Percentiles rank a stretch among this genome's conserved stretches.
Conservation (phyloP, 495 filamentous ascomycete genomes). For the Oleoguttula mirabilis region DNA sequence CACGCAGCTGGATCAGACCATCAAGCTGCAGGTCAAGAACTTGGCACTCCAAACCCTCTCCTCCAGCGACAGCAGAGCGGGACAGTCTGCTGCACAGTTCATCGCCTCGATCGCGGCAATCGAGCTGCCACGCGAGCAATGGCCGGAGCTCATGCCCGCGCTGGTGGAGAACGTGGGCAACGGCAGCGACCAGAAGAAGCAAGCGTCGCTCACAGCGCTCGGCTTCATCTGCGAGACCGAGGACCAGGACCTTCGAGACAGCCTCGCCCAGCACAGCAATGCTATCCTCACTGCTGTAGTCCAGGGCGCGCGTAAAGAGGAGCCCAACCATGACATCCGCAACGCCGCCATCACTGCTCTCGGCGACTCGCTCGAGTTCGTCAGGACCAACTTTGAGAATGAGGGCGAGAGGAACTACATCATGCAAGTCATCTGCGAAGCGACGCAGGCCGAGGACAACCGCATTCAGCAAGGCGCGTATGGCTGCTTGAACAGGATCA, state of each 20-base stretch:
- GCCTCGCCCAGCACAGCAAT: slow-evolving; percentile 77
- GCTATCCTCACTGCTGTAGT: slow-evolving; percentile 96
- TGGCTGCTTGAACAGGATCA: slow-evolving; percentile 94
- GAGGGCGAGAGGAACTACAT: slow-evolving; percentile 99
- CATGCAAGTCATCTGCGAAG: slow-evolving; percentile 99
- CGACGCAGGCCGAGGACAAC: slow-evolving; percentile 78
- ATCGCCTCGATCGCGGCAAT: slow-evolving; percentile 90
- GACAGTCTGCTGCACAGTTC: slow-evolving; percentile 83
- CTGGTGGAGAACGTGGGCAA: slow-evolving; percentile 85
- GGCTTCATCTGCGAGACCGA: slow-evolving; percentile 97
- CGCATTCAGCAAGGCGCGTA: slow-evolving; percentile 92
- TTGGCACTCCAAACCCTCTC: slow-evolving; percentile 73
- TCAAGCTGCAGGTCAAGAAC: slow-evolving; percentile 76
- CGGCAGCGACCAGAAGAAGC: slow-evolving; percentile 76
- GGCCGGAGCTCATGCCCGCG: slow-evolving; percentile 83
- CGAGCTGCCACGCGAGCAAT: slow-evolving; percentile 84
- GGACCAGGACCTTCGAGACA: slow-evolving; percentile 71
- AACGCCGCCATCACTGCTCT: slow-evolving; percentile 85
- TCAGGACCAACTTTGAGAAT: slow-evolving; percentile 94
- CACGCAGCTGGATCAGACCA: slow-evolving; percentile 58
- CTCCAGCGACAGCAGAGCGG: slow-evolving; percentile 64
- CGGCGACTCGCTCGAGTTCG: slow-evolving; percentile 95
- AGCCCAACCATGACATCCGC: slow-evolving; percentile 78
- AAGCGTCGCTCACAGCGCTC: slow-evolving; percentile 84
- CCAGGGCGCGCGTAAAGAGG: slow-evolving; percentile 92